A percentile compares a stretch with the other conserved stretches of the same genome.
Evolutionary conservation across 352 stramenopile species (phyloP).

Genomic region (Phytophthora colocasiae): DNA sequence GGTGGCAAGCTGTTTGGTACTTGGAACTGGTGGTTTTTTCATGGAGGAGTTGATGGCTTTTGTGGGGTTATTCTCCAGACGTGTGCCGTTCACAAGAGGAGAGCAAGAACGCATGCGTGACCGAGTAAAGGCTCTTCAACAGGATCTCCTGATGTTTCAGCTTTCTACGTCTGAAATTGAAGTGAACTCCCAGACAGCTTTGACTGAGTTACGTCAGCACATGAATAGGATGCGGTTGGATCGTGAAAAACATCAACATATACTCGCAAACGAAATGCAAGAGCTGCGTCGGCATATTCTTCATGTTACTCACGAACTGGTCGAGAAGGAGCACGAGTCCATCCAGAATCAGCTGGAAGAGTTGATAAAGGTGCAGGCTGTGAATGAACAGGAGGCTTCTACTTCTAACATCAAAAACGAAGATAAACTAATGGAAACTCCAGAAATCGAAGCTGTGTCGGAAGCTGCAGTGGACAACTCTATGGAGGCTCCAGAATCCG

Average conservation of each 20-base stretch:
- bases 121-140: constrained; percentile 56
- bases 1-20: constrained; percentile 43
- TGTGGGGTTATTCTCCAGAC: constrained; percentile 40
- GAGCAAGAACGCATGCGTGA: constrained; percentile 58
- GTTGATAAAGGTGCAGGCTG: constrained; percentile 25
- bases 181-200: constrained; percentile 56
- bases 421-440: not conserved
- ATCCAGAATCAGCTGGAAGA: constrained; percentile 54
- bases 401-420: constrained; percentile 4
- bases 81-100: constrained; percentile 20
- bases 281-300: constrained; percentile 59
- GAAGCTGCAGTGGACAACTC: not conserved
- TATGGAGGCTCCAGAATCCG: not conserved
- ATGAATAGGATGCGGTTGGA: constrained; percentile 56
- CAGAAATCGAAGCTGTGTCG: not conserved
- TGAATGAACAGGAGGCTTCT: constrained; percentile 4
- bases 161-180: constrained; percentile 60
- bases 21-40: constrained; percentile 62
- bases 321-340: constrained; percentile 59
- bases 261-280: constrained; percentile 74
- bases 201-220: constrained; percentile 55
- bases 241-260: constrained; percentile 63
- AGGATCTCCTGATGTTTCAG: constrained; percentile 59
- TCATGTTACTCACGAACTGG: constrained; percentile 57
- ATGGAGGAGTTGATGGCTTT: constrained; percentile 58